Percentiles rank a stretch among this genome's conserved stretches.
These are phyloP conservation scores for Aegilops umbellulata DNA, from an alignment of 176 grass and related monocot genomes.

Conservation along the genomic window DNA sequence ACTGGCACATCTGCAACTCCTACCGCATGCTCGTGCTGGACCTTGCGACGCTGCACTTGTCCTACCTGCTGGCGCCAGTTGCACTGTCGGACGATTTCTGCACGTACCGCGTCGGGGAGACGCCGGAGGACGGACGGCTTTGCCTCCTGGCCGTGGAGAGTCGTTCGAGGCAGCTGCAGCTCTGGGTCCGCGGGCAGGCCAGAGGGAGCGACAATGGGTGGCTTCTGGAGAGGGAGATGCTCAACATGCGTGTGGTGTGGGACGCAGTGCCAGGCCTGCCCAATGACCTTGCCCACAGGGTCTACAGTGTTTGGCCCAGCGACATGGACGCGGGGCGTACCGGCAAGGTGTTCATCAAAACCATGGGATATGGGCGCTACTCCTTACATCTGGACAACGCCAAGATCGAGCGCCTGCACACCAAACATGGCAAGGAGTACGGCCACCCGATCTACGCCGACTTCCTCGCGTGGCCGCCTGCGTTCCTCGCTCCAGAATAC, in stretches of 20 bases:
- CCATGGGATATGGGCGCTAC: not conserved
- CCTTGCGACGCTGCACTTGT: not conserved
- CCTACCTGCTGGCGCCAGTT: not conserved
- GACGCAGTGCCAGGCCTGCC: not conserved
- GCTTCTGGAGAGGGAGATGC: not conserved
- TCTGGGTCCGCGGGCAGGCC: not conserved
- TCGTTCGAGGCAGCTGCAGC: not conserved
- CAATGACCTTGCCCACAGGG: not conserved
- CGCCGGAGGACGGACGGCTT: not conserved
- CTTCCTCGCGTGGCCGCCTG: not conserved
- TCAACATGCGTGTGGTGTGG: not conserved
- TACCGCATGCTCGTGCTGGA: not conserved
- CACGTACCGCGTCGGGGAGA: not conserved
- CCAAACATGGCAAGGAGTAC: not conserved
- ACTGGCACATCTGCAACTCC: too few relatives aligned
- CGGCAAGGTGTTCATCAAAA: not conserved
- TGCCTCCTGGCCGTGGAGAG: not conserved
- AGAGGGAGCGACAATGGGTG: not conserved
- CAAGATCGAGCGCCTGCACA: not conserved
- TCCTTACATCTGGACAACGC: not conserved
- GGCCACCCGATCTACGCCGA: not conserved
- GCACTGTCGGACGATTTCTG: not conserved
- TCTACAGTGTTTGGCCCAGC: not conserved
- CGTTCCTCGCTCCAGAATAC: not conserved
- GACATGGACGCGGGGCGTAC: slow-evolving; percentile 11